Conservation (phyloP, 176 grass and related monocot genomes). For the Eleusine indica region DNA sequence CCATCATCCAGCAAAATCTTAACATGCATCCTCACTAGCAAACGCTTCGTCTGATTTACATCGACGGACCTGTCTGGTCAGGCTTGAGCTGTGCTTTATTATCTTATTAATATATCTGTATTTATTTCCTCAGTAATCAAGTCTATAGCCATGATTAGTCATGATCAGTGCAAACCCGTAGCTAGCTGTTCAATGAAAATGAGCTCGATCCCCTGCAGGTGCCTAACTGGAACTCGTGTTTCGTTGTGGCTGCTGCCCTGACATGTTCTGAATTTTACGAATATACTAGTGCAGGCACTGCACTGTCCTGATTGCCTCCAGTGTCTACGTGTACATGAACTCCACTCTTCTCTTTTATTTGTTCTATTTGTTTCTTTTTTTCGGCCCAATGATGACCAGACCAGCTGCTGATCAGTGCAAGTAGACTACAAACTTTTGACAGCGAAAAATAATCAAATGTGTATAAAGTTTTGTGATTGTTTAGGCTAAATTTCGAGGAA, state of each 20-base stretch:
- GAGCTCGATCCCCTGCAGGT: neutral
- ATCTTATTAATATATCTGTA: neutral
- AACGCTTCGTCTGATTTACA: constrained; percentile 1
- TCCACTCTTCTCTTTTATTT: neutral
- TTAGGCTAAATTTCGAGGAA: constrained; percentile 26
- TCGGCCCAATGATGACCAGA: constrained; percentile 28
- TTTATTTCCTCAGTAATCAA: constrained; percentile 1
- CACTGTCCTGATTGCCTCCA: constrained; percentile 1
- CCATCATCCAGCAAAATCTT: neutral
- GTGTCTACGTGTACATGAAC: neutral
- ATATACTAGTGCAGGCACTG: constrained; percentile 32
- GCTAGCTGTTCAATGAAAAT: constrained; percentile 17
- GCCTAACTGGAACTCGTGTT: constrained; percentile 35
- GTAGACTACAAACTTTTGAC: constrained; percentile 22
- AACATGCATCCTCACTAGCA: neutral
- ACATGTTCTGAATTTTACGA: neutral
- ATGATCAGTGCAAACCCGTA: constrained; percentile 31
- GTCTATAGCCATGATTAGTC: constrained; percentile 9
- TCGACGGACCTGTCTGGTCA: neutral
- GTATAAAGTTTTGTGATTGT: neutral
- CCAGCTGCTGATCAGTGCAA: constrained; percentile 11
- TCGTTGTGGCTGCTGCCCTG: constrained; percentile 5
- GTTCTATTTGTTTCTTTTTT: neutral
- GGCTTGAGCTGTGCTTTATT: constrained; percentile 1
- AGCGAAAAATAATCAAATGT: neutral